Percentiles rank a stretch among this genome's conserved stretches.
These are phyloP conservation scores for Starmerella powellii DNA, from an alignment of 805 yeast genomes.

Conservation along the genomic window DNA sequence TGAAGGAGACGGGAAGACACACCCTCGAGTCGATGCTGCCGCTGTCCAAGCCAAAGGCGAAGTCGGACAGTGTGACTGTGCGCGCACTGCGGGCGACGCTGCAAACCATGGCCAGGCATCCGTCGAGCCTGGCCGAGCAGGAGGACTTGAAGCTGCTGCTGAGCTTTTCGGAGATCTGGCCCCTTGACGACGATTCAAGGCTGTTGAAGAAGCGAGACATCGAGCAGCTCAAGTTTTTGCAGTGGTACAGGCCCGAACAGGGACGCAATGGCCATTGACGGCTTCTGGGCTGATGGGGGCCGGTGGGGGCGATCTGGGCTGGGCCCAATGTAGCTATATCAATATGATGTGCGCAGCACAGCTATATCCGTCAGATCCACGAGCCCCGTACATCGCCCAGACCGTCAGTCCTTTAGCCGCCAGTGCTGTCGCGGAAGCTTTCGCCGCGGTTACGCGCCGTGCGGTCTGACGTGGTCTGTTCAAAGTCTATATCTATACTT, in stretches of 20 bases:
- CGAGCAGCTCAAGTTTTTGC: slow-evolving; percentile 7
- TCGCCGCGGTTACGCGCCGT: too few relatives aligned
- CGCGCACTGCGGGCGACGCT: slow-evolving; percentile 2
- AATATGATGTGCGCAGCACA: too few relatives aligned
- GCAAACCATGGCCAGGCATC: slow-evolving; percentile 4
- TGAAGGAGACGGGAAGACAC: slow-evolving; percentile 1
- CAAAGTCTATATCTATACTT: too few relatives aligned
- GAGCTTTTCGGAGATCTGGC: slow-evolving; percentile 6
- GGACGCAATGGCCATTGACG: too few relatives aligned
- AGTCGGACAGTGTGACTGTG: not conserved
- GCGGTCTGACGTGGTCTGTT: too few relatives aligned
- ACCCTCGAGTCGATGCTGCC: slow-evolving; percentile 5
- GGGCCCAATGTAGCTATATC: too few relatives aligned
- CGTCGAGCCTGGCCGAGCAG: not conserved
- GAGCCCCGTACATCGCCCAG: too few relatives aligned
- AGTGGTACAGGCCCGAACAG: slow-evolving; percentile 5
- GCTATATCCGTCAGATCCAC: too few relatives aligned
- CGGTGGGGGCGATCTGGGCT: too few relatives aligned
- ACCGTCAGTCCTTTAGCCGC: too few relatives aligned
- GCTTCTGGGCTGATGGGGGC: too few relatives aligned
- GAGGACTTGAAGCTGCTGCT: slow-evolving; percentile 7
- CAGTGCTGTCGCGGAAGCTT: too few relatives aligned
- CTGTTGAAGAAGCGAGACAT: slow-evolving; percentile 3
- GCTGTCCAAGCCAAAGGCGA: not conserved
- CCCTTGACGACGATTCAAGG: not conserved